Percentiles rank a stretch among this genome's conserved stretches.
These are phyloP conservation scores for Ceratobasidium sp. DNA, from an alignment of 1,284 basidiomycete species.

Conservation along the genomic window DNA sequence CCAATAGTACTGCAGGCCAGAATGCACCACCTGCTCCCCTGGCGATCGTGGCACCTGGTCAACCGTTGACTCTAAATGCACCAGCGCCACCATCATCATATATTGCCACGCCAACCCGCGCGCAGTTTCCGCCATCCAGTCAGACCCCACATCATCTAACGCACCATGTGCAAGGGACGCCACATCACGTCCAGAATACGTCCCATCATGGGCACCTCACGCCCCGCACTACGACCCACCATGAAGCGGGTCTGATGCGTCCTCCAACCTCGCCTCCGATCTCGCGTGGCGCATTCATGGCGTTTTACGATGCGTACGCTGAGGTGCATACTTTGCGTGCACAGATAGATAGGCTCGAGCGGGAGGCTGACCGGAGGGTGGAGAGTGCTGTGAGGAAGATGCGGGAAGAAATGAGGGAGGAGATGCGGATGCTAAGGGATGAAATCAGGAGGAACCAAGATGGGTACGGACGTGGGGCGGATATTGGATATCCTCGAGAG, in stretches of 20 bases:
- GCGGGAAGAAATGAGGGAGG: conserved; percentile 13
- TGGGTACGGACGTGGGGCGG: background rate
- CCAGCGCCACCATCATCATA: conserved; percentile 35
- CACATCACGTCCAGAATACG: no score
- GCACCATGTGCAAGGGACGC: no score
- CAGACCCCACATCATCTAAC: conserved; percentile 20
- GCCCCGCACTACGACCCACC: background rate
- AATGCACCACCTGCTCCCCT: conserved; percentile 14
- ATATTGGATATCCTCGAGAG: background rate
- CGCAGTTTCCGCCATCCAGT: conserved; percentile 21
- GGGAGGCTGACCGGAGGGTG: conserved; percentile 24
- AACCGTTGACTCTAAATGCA: conserved; percentile 17
- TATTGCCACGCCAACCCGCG: conserved; percentile 27
- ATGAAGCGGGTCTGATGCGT: no score
- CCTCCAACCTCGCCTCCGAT: conserved; percentile 18
- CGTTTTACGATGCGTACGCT: conserved; percentile 33
- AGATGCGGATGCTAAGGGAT: conserved; percentile 4
- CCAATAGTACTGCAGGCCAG: conserved; percentile 20
- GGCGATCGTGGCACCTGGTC: conserved; percentile 24
- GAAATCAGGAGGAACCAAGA: conserved; percentile 8
- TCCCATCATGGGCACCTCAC: conserved; percentile 11
- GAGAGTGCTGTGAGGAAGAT: conserved; percentile 22
- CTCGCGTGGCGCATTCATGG: conserved; percentile 24
- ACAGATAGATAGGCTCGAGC: conserved; percentile 15
- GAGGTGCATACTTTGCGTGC: conserved; percentile 31